phyloP scores from a whole-genome alignment of 192 early-diverging fungal genomes.

The Allomyces arbusculus region DNA sequence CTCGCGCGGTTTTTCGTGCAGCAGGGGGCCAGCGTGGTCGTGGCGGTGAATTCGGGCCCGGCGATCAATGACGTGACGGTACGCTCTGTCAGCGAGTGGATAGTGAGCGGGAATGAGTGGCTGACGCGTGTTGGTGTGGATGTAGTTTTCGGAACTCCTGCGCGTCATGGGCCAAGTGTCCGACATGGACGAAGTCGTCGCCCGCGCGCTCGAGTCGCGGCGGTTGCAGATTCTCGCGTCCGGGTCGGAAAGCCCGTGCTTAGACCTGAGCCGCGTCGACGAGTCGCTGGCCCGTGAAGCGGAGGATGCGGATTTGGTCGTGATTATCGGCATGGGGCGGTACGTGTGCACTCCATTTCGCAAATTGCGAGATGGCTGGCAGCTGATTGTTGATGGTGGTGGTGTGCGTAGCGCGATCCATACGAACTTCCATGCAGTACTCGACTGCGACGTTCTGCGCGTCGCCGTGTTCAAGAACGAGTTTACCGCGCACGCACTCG shows the following conservation, averaged over 20 bases:
- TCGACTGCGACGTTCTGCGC: conserved; percentile 49
- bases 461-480: conserved; percentile 65
- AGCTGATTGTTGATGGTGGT: too few species aligned
- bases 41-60: conserved; percentile 54
- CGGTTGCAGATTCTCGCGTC: conserved; percentile 36
- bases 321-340: conserved; percentile 32
- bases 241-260: conserved; percentile 47
- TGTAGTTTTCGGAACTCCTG: conserved; percentile 26
- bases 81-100: background rate
- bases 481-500: conserved; percentile 39
- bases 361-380: background rate
- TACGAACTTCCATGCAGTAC: conserved; percentile 49
- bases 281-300: conserved; percentile 30
- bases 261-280: conserved; percentile 44
- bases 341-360: conserved; percentile 1
- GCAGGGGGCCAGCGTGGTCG: conserved; percentile 29
- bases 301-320: conserved; percentile 43
- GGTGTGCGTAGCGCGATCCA: conserved; percentile 51
- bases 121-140: background rate
- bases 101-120: too few species aligned
- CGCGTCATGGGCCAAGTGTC: conserved; percentile 21
- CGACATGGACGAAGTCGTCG: conserved; percentile 19
- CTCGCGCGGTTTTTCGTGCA: conserved; percentile 43
- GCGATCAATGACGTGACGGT: conserved; percentile 67
- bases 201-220: conserved; percentile 6